A percentile compares a stretch with the other conserved stretches of the same genome.
Evolutionary conservation across 176 grass and related monocot species (phyloP).

Genomic region (Avena atlantica): DNA sequence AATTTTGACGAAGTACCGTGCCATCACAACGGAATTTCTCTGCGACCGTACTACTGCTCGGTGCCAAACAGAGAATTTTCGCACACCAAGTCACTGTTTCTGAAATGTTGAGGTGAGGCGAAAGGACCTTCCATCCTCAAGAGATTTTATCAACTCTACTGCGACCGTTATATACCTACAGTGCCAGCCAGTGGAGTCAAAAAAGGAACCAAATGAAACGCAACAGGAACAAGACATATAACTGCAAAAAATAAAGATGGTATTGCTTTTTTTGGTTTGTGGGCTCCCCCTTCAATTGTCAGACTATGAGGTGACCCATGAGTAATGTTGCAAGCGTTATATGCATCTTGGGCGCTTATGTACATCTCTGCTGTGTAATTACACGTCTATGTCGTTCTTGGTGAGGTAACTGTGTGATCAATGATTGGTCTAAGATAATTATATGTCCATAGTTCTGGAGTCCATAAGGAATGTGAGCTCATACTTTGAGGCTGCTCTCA

Average conservation of each 20-base stretch:
- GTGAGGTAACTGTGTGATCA: too few relatives aligned
- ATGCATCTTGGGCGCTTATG: too few relatives aligned
- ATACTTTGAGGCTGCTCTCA: too few relatives aligned
- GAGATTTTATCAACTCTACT: not conserved
- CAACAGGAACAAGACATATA: too few relatives aligned
- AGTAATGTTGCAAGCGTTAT: not conserved
- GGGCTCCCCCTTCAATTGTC: not conserved
- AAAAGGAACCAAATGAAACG: too few relatives aligned
- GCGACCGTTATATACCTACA: not conserved
- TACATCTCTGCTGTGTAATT: too few relatives aligned
- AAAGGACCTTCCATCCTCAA: not conserved
- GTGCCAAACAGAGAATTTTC: not conserved
- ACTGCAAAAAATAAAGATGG: too few relatives aligned
- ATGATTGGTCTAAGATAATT: too few relatives aligned
- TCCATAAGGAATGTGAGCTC: too few relatives aligned
- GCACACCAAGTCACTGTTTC: not conserved
- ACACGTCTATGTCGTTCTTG: too few relatives aligned
- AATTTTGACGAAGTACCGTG: not conserved
- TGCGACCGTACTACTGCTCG: not conserved
- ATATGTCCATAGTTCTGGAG: too few relatives aligned
- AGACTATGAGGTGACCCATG: not conserved
- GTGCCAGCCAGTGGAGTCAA: not conserved
- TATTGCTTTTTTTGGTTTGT: not conserved
- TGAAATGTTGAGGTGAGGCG: not conserved
- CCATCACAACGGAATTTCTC: not conserved